These are phyloP conservation scores for Rhodotorula sp. DNA, from an alignment of 1,284 basidiomycete species.

Conservation along the genomic window DNA sequence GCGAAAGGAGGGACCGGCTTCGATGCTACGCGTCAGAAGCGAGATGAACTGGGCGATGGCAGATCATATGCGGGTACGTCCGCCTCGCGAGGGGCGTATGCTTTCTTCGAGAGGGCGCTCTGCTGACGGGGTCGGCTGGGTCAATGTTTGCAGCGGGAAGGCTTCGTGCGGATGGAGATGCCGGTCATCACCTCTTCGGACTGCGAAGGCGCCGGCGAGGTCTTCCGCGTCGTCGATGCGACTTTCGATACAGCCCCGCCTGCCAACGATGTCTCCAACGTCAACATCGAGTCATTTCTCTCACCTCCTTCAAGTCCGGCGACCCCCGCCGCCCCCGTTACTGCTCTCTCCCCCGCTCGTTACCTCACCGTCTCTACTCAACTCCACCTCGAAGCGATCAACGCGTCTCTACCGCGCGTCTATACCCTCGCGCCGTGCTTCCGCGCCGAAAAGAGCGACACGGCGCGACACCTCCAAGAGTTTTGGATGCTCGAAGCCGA, in stretches of 20 bases:
- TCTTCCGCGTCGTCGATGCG: conserved; percentile 68
- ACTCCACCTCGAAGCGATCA: conserved; percentile 87
- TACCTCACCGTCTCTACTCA: conserved; percentile 93
- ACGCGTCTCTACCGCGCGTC: conserved; percentile 71
- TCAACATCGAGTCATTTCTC: not conserved
- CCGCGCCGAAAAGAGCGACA: conserved; percentile 84
- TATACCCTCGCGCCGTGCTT: conserved; percentile 92
- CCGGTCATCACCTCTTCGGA: conserved; percentile 88
- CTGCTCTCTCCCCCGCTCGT: not conserved
- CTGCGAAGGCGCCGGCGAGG: conserved; percentile 96
- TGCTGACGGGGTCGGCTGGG: not conserved
- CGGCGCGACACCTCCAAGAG: conserved; percentile 88
- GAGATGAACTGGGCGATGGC: conserved; percentile 38
- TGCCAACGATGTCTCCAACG: conserved; percentile 10
- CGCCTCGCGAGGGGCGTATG: not conserved
- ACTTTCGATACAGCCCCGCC: conserved; percentile 44
- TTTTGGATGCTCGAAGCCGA: conserved; percentile 99
- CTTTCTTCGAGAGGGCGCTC: not conserved
- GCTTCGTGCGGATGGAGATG: conserved; percentile 75
- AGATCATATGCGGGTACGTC: conserved; percentile 29
- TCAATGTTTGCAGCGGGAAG: conserved; percentile 59
- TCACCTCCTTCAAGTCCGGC: conserved; percentile 46
- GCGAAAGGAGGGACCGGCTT: conserved; percentile 67
- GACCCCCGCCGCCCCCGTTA: not conserved
- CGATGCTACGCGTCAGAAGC: conserved; percentile 72